Conservation (phyloP, 2,329 filamentous ascomycete species). For the Chrysoporthe austroafricana region DNA sequence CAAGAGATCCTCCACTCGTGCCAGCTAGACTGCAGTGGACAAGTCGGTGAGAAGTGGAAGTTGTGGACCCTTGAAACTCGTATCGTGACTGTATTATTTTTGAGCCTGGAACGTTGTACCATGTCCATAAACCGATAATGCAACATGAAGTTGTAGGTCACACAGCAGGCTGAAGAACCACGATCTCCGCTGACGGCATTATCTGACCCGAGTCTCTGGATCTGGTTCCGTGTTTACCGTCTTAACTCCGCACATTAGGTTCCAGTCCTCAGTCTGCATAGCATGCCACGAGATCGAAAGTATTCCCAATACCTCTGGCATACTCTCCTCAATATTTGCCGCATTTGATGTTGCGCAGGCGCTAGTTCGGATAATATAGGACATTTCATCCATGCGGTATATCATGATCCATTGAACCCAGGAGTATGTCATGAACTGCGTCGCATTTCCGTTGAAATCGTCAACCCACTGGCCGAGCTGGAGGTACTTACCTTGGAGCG, state of each 20-base stretch:
- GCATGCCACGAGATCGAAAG: background rate
- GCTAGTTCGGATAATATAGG: background rate
- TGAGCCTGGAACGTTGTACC: no score
- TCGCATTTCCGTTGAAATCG: no score
- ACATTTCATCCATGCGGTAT: no score
- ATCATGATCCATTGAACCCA: background rate
- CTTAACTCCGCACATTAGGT: background rate
- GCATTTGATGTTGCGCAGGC: background rate
- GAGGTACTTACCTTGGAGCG: no score
- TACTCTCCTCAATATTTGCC: background rate
- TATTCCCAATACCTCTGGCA: background rate
- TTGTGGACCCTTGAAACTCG: no score
- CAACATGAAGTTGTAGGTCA: background rate
- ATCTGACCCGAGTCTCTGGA: background rate
- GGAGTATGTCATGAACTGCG: no score
- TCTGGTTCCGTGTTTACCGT: background rate
- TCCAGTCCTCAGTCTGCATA: background rate
- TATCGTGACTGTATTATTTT: no score
- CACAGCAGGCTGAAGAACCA: background rate
- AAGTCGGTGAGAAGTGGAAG: background rate
- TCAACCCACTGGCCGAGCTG: no score
- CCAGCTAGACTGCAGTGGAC: background rate
- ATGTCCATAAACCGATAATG: no score
- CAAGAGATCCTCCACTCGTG: background rate
- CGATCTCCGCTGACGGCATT: background rate